phyloP scores from a whole-genome alignment of 2,329 filamentous ascomycete genomes.

The Xylariales sp. region DNA sequence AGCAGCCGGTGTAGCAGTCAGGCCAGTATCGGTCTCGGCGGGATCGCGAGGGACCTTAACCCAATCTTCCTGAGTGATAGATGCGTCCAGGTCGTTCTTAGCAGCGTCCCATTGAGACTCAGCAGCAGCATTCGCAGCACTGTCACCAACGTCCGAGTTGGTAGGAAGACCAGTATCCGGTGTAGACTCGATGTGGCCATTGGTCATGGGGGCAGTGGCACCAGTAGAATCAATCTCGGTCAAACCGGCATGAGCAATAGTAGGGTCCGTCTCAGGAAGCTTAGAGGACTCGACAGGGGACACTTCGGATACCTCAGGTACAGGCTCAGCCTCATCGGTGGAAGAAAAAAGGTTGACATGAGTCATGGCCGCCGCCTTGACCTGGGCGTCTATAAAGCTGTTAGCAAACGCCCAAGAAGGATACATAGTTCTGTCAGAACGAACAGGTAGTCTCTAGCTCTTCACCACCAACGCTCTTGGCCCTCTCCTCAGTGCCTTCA shows the following conservation, averaged over 20 bases:
- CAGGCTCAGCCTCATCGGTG: conserved; percentile 31
- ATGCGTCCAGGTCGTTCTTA: conserved; percentile 38
- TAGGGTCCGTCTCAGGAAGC: conserved; percentile 55
- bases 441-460: conserved; percentile 67
- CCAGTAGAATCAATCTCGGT: conserved; percentile 59
- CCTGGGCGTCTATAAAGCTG: conserved; percentile 44
- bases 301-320: conserved; percentile 29
- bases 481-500: conserved; percentile 63
- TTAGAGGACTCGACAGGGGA: conserved; percentile 20
- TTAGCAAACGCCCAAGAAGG: conserved; percentile 18
- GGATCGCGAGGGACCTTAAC: conserved; percentile 71
- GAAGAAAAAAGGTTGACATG: conserved; percentile 37
- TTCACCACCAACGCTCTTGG: conserved; percentile 61
- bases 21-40: conserved; percentile 66
- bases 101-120: conserved; percentile 61
- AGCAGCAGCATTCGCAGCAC: conserved; percentile 55
- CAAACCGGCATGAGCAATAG: conserved; percentile 59
- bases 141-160: conserved; percentile 48
- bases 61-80: conserved; percentile 59
- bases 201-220: conserved; percentile 33
- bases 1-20: conserved; percentile 56
- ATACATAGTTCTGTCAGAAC: conserved; percentile 25
- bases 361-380: conserved; percentile 51
- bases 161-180: conserved; percentile 33
- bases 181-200: conserved; percentile 37